Evolutionary conservation across 1,284 basidiomycete genomes (phyloP).

Genomic region (Neonothopanus nambi): DNA sequence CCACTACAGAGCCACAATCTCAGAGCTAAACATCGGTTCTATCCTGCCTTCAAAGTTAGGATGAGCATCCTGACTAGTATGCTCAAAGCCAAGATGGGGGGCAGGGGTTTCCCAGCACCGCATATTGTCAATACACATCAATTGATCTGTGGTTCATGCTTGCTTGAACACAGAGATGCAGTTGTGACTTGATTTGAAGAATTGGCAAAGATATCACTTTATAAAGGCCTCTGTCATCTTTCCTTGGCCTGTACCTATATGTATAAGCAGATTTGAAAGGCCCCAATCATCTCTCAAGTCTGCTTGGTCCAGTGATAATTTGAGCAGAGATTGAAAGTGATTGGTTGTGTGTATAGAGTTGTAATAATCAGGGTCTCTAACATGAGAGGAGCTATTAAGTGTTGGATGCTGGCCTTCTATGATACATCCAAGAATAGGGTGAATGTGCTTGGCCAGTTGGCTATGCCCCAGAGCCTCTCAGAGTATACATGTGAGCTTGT

Average conservation of each 20-base stretch:
- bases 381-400: background rate
- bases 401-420: background rate
- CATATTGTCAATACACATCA: background rate
- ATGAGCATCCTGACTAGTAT: background rate
- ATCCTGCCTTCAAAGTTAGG: background rate
- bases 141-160: background rate
- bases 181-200: background rate
- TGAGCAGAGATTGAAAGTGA: background rate
- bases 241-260: constrained; percentile 13
- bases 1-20: constrained; percentile 2
- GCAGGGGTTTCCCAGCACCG: constrained; percentile 3
- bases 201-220: background rate
- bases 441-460: too few species aligned
- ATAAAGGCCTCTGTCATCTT: constrained; percentile 2
- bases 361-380: constrained; percentile 7
- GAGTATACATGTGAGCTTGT: background rate
- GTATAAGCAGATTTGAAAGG: constrained; percentile 11
- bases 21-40: background rate
- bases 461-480: background rate
- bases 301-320: background rate
- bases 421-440: too few species aligned
- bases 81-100: background rate
- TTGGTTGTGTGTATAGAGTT: background rate
- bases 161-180: background rate
- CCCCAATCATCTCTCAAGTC: background rate